Base-by-base conservation (phyloP, 352 stramenopile species). In the Paralagenidium karlingii region DNA sequence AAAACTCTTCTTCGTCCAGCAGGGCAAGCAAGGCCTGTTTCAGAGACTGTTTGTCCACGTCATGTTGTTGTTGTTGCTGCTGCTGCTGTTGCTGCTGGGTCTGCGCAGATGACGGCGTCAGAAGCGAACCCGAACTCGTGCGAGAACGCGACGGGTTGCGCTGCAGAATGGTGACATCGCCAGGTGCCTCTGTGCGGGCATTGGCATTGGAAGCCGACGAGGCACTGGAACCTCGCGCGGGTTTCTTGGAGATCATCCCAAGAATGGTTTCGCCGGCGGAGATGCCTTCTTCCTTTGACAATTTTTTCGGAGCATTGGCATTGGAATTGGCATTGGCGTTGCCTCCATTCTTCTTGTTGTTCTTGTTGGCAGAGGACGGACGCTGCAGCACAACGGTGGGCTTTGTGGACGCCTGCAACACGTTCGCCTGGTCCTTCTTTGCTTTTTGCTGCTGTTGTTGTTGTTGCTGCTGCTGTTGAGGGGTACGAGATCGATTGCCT, bases 1-100 rank as follows among this genome's bases (percentile, higher is more conserved):
- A 83, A 58, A 91, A 91, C 55, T 77, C 60, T 38, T 68, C 49
- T 51, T 91, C 77, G 43, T 91, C 74, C 42, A 91, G 48, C 45
- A 87, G 54, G 30, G 59, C 47, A 41, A 91, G 76, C 28, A 91
- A 58, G 42, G 77, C 80, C 54, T 88, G 69, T 59, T 91, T 91
- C 22, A 91, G 62, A 58, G 88, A 67, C 48, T 86, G 70, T 60
- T 91, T 91, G 65, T 51, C 84, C 33, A 88, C 68, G 2, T 47
- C 19, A 20, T 51, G 47, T 43, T 46, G 42, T 12, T 36, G 55
- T 25, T 39, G 33, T 16, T 47, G 47, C 30, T 47, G 40, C 38
- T 49, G 38, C 47, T 54, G 51, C 32, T 51, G 52, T 26, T 63
- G 51, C 45, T 76, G 48, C 16, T 47, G 42, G 8, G 28, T 24